Evolutionary conservation across 2,329 filamentous ascomycete genomes (phyloP).

Genomic region (Nothomitra cinnamomea): DNA sequence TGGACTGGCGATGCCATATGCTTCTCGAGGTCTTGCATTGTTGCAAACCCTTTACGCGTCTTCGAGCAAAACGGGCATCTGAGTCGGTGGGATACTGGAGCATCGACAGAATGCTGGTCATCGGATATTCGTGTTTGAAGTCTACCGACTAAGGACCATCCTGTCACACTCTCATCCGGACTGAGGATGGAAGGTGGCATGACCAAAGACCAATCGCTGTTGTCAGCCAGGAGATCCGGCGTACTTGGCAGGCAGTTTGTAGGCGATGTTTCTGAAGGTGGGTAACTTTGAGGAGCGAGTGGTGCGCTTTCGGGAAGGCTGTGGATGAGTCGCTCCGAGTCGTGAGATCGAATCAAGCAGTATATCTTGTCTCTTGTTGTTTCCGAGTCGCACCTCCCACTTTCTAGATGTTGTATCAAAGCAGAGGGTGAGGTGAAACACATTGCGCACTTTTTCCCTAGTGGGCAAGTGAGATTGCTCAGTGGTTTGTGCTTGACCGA

Average conservation of each 20-base stretch:
- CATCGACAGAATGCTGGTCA: background rate
- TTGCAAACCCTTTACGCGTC: slow-evolving; percentile 4
- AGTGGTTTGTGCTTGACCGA: slow-evolving; percentile 4
- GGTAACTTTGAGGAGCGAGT: background rate
- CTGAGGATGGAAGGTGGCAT: background rate
- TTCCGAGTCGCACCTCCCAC: slow-evolving; percentile 6
- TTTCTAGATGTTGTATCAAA: slow-evolving; percentile 6
- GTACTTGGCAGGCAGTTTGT: slow-evolving; percentile 6
- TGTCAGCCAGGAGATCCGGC: background rate
- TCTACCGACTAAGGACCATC: background rate
- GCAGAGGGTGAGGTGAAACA: slow-evolving; percentile 6
- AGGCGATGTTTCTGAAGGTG: slow-evolving; percentile 6
- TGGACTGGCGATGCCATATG: slow-evolving; percentile 7
- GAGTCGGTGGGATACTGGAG: background rate
- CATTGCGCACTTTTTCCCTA: background rate
- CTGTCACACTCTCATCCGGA: background rate
- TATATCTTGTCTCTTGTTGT: slow-evolving; percentile 4
- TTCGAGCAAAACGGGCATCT: slow-evolving; percentile 4
- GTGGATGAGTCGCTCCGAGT: slow-evolving; percentile 3
- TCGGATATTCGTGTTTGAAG: background rate
- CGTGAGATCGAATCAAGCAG: slow-evolving; percentile 2
- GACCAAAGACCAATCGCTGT: background rate
- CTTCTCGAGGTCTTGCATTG: slow-evolving; percentile 2
- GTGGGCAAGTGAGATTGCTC: slow-evolving; percentile 6
- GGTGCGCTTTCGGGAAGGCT: background rate